Base-by-base conservation (phyloP, 345 rosid species). In the Geranium brycei region DNA sequence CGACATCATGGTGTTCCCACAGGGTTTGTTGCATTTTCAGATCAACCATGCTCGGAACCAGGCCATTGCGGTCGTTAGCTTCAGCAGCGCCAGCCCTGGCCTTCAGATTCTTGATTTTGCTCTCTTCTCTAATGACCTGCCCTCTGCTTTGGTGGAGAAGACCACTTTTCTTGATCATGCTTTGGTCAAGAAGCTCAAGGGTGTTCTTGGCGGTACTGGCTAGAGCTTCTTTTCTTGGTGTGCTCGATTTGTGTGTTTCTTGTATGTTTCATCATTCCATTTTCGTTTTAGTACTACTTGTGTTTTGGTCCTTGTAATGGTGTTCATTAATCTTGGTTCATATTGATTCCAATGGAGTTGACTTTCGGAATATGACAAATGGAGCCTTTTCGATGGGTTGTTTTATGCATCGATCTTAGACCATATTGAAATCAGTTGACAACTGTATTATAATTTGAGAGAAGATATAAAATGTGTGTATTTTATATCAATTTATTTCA, bases 121-220 rank as follows among this genome's bases (percentile, higher is more conserved):
- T 18, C 70, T 91, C 67, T 91, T 88, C 47, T 88, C 51, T 4
- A 87, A 80, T 51, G 69, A 78, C 61, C 70, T 90, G 77, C 90
- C 90, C 13, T 71, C 92, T 1, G 92, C 81, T 12, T 60, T 85
- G 11, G 64, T 91, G 2, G 82, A 71, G 63, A 61, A 60, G 31
- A 70, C 77, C 0, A 88, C 95, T 17, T 91, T 91, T 80, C 85
- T 91, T 1, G 87, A 83, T 11, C 81, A 59, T 62, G 93, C 73
- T 11, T 79, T 75, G 70, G 79, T 91, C 57, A 88, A 86, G 88
- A 91, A 85, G 82, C 91, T 91, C 47, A 91, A 91, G 78, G 82
- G 77, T 51, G 83, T 91, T 59, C 93, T 91, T 71, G 97, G 97
- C 30, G 97, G 97, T 68, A 88, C 81, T 19, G 73, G 77, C 57